Evolutionary conservation across 345 rosid genomes (phyloP).

Genomic region (Lagerstroemia speciosa): DNA sequence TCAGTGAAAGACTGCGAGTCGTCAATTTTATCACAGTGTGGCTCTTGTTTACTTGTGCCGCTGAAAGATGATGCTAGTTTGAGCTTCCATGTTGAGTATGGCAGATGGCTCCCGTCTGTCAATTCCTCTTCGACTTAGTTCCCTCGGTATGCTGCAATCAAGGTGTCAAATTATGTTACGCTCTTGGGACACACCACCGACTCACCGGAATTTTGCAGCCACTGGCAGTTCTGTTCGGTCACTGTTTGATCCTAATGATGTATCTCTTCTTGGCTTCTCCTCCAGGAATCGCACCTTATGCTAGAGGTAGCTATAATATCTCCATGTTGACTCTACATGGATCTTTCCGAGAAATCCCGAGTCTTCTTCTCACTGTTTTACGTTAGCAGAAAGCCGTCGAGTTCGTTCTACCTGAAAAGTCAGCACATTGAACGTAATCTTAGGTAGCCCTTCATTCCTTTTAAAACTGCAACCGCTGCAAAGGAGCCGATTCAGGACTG

Average conservation of each 20-base stretch:
- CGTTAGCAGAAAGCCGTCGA: not conserved
- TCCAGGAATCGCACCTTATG: slow-evolving; percentile 68
- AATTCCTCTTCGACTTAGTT: not conserved
- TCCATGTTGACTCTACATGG: not conserved
- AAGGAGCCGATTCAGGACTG: no score
- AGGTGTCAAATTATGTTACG: slow-evolving; percentile 12
- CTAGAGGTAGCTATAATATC: slow-evolving; percentile 69
- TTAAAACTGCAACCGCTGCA: no score
- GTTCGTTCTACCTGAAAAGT: not conserved
- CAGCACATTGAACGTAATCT: no score
- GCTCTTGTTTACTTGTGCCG: not conserved
- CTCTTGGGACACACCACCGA: slow-evolving; percentile 15
- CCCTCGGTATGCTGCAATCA: slow-evolving; percentile 19
- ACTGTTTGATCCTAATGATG: slow-evolving; percentile 52
- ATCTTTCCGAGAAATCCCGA: not conserved
- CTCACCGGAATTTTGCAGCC: slow-evolving; percentile 26
- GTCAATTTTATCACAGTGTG: not conserved
- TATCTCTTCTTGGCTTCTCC: not conserved
- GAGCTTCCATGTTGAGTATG: not conserved
- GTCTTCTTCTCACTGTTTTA: not conserved
- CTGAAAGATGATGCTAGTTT: no score
- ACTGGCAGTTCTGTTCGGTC: slow-evolving; percentile 34
- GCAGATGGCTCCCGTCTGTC: not conserved
- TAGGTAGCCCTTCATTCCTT: no score
- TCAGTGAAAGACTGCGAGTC: not conserved